phyloP scores from a whole-genome alignment of 768 basidiomycete species.

The Tricholoma flavovirens region DNA sequence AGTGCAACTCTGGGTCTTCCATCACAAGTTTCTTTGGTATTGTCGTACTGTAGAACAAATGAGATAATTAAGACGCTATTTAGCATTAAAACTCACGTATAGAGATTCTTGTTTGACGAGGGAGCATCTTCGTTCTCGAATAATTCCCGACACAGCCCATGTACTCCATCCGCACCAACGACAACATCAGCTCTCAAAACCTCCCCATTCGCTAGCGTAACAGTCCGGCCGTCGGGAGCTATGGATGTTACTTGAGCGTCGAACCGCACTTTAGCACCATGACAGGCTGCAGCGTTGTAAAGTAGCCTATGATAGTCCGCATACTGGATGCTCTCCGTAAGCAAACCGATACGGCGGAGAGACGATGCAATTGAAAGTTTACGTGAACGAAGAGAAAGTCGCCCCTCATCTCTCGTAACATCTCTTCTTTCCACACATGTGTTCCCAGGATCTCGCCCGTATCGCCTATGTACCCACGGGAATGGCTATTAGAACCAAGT shows the following conservation, averaged over 20 bases:
- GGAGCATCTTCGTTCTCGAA: slow-evolving; percentile 24
- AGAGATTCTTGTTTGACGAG: slow-evolving; percentile 30
- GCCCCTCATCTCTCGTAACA: slow-evolving; percentile 40
- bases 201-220: slow-evolving; percentile 35
- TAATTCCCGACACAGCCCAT: slow-evolving; percentile 31
- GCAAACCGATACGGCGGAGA: neutral
- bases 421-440: slow-evolving; percentile 47
- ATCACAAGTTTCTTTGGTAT: slow-evolving; percentile 35
- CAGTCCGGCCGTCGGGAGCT: slow-evolving; percentile 22
- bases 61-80: neutral
- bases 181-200: slow-evolving; percentile 43
- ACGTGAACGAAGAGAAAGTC: slow-evolving; percentile 32
- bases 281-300: slow-evolving; percentile 36
- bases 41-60: slow-evolving; percentile 25
- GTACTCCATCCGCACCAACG: slow-evolving; percentile 51
- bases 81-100: slow-evolving; percentile 28
- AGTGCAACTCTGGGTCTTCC: slow-evolving; percentile 33
- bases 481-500: neutral
- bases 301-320: slow-evolving; percentile 46
- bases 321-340: slow-evolving; percentile 29
- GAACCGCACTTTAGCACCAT: slow-evolving; percentile 39
- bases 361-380: slow-evolving; percentile 23
- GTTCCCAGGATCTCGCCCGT: slow-evolving; percentile 43
- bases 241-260: slow-evolving; percentile 25
- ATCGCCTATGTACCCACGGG: slow-evolving; percentile 35